Base-by-base conservation (phyloP, 139 green algal genomes). In the Coccomyxa sp. region DNA sequence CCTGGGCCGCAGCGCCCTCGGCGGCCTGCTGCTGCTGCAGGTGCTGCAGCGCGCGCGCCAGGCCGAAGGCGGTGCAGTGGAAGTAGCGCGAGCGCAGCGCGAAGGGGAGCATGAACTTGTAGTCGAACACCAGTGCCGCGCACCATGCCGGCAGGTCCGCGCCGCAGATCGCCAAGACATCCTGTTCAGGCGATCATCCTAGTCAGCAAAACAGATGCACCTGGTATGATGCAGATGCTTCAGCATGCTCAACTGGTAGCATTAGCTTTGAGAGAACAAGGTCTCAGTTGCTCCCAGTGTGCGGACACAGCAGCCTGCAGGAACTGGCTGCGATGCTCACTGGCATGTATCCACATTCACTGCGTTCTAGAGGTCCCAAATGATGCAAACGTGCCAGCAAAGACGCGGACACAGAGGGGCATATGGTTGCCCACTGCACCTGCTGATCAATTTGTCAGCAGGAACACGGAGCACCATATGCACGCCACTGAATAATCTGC, bases 41-140 rank as follows among this genome's bases (percentile, higher is more conserved):
- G 83, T 96, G 93, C 81, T 96, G 91, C 85, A 99, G 89, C 30
- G 95, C 95, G 27, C 96, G 92, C 0, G 88, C 90, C 63, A 98
- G 85, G 31, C 95, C 95, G 85, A 99, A 96, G 14, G 93, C 89
- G 23, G 95, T 98, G 88, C 84, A 93, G 87, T 97, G 93, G 80
- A 99, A 98, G 89, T 96, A 96, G 79, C 93, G 88, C 28, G 90
- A 84, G 38, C 95, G 91, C 45, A 93, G 76, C 79, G 97, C 93
- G 81, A 99, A 97, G 18, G 96, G 95, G 81, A 99, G 98, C 76
- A 99, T 89, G 90, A 95, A 96, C 58, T 88, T 90, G 85, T 82
- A 90, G 57, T 67, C 57, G 31, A 83, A 84, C 15, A 92, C 89
- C 51, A 99, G 89, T 77, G 89, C 75, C 18, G 74, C 66, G 86